A percentile compares a stretch with the other conserved stretches of the same genome.
These are phyloP conservation scores for Globisporangium perplexum DNA, from an alignment of 352 stramenopile species.

Conservation along the genomic window DNA sequence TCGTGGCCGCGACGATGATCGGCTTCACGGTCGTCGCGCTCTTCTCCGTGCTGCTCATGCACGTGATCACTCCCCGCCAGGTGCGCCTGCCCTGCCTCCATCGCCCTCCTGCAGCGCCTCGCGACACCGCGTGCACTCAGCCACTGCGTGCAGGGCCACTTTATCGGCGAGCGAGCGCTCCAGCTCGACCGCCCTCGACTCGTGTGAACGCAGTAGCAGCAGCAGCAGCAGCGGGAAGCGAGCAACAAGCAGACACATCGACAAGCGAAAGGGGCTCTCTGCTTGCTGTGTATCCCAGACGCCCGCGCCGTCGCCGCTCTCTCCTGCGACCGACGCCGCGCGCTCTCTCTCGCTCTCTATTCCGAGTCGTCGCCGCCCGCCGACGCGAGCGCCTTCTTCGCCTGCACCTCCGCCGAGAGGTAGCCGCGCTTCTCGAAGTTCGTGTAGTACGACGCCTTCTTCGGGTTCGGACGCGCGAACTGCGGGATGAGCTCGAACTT, in stretches of 20 bases:
- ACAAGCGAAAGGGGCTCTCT: background rate
- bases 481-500: slow-evolving; percentile 95
- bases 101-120: no score
- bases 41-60: slow-evolving; percentile 27
- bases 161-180: slow-evolving; percentile 17
- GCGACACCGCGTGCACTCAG: background rate
- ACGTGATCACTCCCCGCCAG: slow-evolving; percentile 28
- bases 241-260: background rate
- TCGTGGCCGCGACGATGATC: slow-evolving; percentile 30
- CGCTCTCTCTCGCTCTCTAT: slow-evolving; percentile 21
- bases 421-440: slow-evolving; percentile 96
- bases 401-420: slow-evolving; percentile 95
- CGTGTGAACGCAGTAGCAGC: background rate
- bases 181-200: slow-evolving; percentile 14
- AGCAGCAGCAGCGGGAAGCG: background rate
- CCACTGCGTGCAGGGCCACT: slow-evolving; percentile 17
- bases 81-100: slow-evolving; percentile 2
- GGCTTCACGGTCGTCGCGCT: slow-evolving; percentile 28
- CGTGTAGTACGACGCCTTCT: slow-evolving; percentile 97
- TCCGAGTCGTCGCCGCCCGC: slow-evolving; percentile 28
- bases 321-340: background rate
- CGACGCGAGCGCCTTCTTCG: slow-evolving; percentile 68
- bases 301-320: background rate
- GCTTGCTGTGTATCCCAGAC: slow-evolving; percentile 9
- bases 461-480: slow-evolving; percentile 91